Conservation (phyloP, 495 filamentous ascomycete species). For the Pseudevernia furfuracea region DNA sequence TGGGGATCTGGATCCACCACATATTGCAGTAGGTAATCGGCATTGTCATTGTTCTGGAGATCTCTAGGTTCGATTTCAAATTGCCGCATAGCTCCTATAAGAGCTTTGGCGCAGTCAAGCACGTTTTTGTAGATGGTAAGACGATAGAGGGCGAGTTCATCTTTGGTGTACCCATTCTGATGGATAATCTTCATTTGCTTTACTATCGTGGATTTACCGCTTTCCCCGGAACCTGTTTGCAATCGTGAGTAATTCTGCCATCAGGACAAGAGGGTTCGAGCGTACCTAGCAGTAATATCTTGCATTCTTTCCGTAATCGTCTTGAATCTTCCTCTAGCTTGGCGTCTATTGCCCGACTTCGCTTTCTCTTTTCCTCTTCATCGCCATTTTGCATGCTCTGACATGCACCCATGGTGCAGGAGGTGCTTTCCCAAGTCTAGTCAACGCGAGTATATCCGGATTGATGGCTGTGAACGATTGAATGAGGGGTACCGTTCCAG, state of each 20-base stretch:
- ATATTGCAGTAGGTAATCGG: conserved; percentile 77
- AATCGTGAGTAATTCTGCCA: not conserved
- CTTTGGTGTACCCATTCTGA: conserved; percentile 87
- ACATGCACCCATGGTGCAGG: conserved; percentile 74
- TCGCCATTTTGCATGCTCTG: conserved; percentile 70
- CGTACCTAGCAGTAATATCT: conserved; percentile 90
- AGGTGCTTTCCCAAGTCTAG: not conserved
- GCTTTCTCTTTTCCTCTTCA: conserved; percentile 84
- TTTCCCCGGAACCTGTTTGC: conserved; percentile 83
- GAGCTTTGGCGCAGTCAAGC: conserved; percentile 86
- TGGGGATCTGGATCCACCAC: conserved; percentile 84
- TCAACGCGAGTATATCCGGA: not conserved
- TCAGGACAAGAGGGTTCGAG: not conserved
- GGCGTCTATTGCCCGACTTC: conserved; percentile 87
- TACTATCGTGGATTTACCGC: conserved; percentile 97
- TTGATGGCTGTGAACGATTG: not conserved
- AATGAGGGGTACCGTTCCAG: not conserved
- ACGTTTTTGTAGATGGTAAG: conserved; percentile 97
- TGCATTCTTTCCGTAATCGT: conserved; percentile 90
- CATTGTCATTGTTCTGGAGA: conserved; percentile 62
- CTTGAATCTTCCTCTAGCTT: conserved; percentile 88
- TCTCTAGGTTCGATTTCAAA: conserved; percentile 71
- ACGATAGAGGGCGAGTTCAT: conserved; percentile 87
- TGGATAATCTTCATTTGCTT: conserved; percentile 99
- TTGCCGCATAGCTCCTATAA: conserved; percentile 81